Base-by-base conservation (phyloP, 2,329 filamentous ascomycete species). In the Aphanocladium album region DNA sequence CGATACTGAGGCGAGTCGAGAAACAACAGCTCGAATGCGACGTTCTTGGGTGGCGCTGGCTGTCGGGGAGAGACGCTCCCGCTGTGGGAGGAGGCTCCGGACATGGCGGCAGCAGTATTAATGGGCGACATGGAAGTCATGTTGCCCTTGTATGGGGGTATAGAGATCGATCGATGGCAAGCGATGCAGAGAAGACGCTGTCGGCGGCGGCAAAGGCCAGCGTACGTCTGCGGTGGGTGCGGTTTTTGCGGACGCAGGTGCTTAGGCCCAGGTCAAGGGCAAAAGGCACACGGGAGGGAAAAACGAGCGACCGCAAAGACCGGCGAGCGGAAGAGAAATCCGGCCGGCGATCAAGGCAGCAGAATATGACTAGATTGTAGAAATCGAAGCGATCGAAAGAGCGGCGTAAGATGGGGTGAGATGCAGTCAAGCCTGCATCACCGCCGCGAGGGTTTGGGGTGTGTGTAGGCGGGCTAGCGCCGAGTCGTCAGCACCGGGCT, bases 21-120 rank as follows among this genome's bases (percentile, higher is more conserved):
- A 68, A 89, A 85, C 67, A 91, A 80, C 59, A 92, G 82, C 74
- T 91, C 87, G 75, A 93, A 93, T 79, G 88, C 84, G 77, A 93
- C 88, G 71, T 87, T 88, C 80, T 92, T 93, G 64, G 85, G 83
- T 39, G 77, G 77, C 47, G 78, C 69, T 47, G 74, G 71, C 67
- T 78, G 79, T 61, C 75, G 75, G 60, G 81, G 81, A 50, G 79
- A 81, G 67, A 75, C 71, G 67, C 74, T 78, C 64, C 77, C 78
- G 54, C 74, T 78, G 62, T 72, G 70, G 56, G 77, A 74, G 58
- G 75, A 74, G 57, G 72, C 62, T 46, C 67, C 72, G 60, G 74
- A 73, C 62, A 65, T 64, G 64, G 68, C 70, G 59, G 65, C 67
- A 58, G 68, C 64, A 47, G 67, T 70, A 62, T 74, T 77, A 66